Evolutionary conservation across 495 filamentous ascomycete genomes (phyloP), one percentile per base, ranked within the genome.

Genomic region (Annulohypoxylon nitens): DNA sequence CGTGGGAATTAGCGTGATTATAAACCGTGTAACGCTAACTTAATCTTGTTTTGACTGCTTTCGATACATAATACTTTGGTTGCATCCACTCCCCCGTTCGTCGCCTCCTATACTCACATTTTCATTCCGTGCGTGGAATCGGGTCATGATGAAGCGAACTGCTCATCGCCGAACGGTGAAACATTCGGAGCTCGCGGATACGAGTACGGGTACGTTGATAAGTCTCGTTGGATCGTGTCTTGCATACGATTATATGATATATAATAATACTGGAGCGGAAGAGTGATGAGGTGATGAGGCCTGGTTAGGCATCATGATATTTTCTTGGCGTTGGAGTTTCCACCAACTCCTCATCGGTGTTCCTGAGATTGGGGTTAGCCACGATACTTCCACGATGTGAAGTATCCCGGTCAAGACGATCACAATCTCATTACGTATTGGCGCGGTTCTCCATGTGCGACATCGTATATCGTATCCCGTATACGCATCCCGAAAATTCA

Each of bases 241-340:
- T 30, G 5, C 30, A 6, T 6, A 30, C 30, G 30, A 30, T 30
- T 30, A 30, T 6, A 30, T 30, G 30, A 4, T 30, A 30, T 3
- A 6, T 30, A 30, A 45, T 14, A 11, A 14, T 45, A 45, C 12
- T n/a, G 7, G 36, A 39, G 39, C 14, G 10, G 20, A 26, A 26
- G 63, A 45, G 58, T 62, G 30, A 64, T 71, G 67, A 20, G 7
- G 34, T 68, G 71, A 23, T 67, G 72, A 68, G 64, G 23, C 14
- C 64, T 75, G 58, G 62, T 39, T 75, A 23, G 34, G 67, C 16
- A 53, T 64, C 1, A 43, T 68, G 25, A 41, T 2, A 37, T 58
- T 16, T 67, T 63, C 48, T 67, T 67, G 43, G 14, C 55, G 25
- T 37, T 65, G n/a, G 62, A 65, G 51, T 14, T 37, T 6, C 33